Evolutionary conservation across 2,329 filamentous ascomycete genomes (phyloP).

Genomic region (Pseudogymnoascus sp.): DNA sequence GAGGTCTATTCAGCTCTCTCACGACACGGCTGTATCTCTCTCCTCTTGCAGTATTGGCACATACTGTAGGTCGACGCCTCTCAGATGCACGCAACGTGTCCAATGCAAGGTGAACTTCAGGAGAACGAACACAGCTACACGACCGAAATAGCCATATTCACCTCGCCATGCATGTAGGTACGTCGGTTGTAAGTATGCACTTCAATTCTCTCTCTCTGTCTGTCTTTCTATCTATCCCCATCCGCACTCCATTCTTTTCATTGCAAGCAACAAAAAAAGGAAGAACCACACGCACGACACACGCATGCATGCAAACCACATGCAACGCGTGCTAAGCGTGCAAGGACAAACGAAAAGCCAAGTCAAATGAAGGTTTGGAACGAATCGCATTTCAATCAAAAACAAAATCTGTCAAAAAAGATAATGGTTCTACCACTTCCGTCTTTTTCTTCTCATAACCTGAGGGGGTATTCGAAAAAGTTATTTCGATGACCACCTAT

Average conservation of each 20-base stretch:
- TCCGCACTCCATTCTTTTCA: background rate
- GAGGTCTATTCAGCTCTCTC: background rate
- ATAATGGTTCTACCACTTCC: background rate
- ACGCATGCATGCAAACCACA: background rate
- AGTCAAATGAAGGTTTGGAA: background rate
- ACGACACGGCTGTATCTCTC: background rate
- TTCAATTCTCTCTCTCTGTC: background rate
- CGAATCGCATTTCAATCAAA: background rate
- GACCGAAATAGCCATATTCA: background rate
- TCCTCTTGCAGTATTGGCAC: background rate
- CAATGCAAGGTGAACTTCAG: background rate
- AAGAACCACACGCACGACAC: background rate
- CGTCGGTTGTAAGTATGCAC: background rate
- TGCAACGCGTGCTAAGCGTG: no score
- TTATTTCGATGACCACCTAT: background rate
- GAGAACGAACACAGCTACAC: no score
- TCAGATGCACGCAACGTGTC: background rate
- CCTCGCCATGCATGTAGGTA: background rate
- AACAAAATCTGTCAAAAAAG: background rate
- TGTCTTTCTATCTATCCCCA: background rate
- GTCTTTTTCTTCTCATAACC: background rate
- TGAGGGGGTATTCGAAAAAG: slow-evolving; percentile 1
- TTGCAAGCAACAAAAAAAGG: background rate
- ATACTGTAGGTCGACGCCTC: no score
- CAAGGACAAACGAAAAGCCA: background rate